phyloP scores from a whole-genome alignment of 1,284 basidiomycete genomes.

The Phellinidium pouzarii region DNA sequence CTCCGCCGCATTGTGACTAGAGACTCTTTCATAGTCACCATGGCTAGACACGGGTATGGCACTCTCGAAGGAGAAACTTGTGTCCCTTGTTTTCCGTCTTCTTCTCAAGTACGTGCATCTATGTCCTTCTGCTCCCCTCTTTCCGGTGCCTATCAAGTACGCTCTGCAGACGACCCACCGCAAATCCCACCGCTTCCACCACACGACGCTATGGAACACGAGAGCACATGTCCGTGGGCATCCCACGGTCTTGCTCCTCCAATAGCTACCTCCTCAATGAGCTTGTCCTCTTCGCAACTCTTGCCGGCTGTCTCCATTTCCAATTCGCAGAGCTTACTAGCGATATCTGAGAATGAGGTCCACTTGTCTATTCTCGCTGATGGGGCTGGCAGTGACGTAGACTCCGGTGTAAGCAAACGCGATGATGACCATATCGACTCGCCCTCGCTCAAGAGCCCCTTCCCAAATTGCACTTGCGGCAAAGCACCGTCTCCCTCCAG shows the following conservation, averaged over 20 bases:
- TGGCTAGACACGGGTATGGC: neutral
- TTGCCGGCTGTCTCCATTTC: too few relatives aligned
- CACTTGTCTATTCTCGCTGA: too few relatives aligned
- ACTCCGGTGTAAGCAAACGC: too few relatives aligned
- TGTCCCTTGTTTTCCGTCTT: neutral
- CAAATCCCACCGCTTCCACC: neutral
- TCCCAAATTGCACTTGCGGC: neutral
- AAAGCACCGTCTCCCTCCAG: neutral
- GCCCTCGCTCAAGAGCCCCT: neutral
- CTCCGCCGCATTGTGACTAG: constrained; percentile 3
- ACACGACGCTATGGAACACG: neutral
- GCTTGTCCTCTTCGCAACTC: too few relatives aligned
- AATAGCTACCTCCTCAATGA: too few relatives aligned
- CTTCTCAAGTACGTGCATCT: neutral
- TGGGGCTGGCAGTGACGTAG: too few relatives aligned
- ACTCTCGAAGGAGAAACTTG: constrained; percentile 8
- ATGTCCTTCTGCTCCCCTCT: neutral
- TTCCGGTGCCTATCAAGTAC: neutral
- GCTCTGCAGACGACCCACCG: neutral
- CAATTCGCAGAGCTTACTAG: too few relatives aligned
- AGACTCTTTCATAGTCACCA: constrained; percentile 5
- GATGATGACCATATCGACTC: neutral
- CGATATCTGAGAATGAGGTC: too few relatives aligned
- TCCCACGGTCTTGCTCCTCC: too few relatives aligned
- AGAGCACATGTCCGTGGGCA: neutral